Base-by-base conservation (phyloP, 257 asterid genomes). In the Misopates orontium region DNA sequence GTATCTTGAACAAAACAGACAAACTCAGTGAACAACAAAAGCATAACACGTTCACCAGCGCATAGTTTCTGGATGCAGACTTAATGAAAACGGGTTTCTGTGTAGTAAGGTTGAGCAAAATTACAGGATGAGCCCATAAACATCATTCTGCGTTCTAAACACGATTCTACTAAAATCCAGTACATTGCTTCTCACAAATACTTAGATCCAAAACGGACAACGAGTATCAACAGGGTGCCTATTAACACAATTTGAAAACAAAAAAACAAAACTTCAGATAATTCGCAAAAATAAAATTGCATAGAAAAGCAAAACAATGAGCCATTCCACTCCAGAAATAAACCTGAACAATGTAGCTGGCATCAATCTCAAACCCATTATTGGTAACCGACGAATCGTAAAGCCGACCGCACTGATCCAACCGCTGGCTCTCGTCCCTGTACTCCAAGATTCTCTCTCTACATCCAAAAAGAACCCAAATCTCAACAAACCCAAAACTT, bases 381-480 rank as follows among this genome's bases (percentile, higher is more conserved):
- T 76, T 88, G 4, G 86, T 82, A 67, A 86, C 81, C 0, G 96
- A 86, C 3, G 97, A 94, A 81, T 94, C 99, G 42, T 82, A 88
- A 62, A 94, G 88, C 68, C 99, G 81, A 76, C 89, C 77, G 68
- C 96, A 86, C 68, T 90, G 97, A 63, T 94, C 97, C 67, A 94
- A 71, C 54, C 99, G 79, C 60, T 83, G 96, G 76, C 97, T 90
- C 77, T 94, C 97, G 39, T 89, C 99, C 63, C 95, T 85, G 69
- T 85, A 88, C 77, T 84, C 96, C 82, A 94, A 75, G 69, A 94
- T 76, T 71, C 79, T 86, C 78, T 83, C 99, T 88, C 99, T 94
- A 56, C 61, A 79, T 71, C 58, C 55, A 73, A 18, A 67, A 24
- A 69, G 40, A 73, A 47, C 44, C 17, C 41, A 32, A 73, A 64